These are phyloP conservation scores for Corniculantispora saksenae DNA, from an alignment of 2,329 filamentous ascomycete species.

Conservation along the genomic window DNA sequence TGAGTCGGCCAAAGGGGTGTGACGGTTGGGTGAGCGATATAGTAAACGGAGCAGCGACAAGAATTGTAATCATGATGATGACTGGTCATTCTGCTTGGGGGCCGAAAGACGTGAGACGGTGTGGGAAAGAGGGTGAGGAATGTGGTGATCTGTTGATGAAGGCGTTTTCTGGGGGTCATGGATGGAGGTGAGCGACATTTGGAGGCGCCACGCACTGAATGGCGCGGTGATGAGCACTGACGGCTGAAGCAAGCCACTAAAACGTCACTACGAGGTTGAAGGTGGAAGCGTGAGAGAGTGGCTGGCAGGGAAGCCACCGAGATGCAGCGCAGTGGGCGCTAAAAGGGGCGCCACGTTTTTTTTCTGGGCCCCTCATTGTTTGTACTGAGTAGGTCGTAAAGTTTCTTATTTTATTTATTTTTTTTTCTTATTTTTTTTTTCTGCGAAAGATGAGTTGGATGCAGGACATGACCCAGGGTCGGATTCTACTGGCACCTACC, in stretches of 20 bases:
- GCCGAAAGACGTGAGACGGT: background rate
- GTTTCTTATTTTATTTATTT: no score
- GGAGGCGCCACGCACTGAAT: conserved; percentile 1
- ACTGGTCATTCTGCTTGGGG: background rate
- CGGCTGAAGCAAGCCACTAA: background rate
- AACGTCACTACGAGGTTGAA: background rate
- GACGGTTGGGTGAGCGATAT: background rate
- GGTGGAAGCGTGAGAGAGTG: no score
- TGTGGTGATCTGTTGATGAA: conserved; percentile 35
- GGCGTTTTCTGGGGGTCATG: background rate
- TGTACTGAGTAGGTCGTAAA: no score
- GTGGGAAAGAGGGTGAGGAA: background rate
- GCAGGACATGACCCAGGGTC: background rate
- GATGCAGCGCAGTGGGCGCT: background rate
- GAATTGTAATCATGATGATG: background rate
- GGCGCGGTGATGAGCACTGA: conserved; percentile 1
- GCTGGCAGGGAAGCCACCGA: no score
- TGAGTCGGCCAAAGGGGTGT: background rate
- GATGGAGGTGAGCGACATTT: background rate
- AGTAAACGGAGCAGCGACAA: background rate
- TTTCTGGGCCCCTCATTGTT: no score
- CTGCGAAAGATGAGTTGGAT: background rate
- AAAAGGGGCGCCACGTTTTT: background rate
- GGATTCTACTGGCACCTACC: no score
- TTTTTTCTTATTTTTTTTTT: no score